These are phyloP conservation scores for Geoglossum glabrum DNA, from an alignment of 495 filamentous ascomycete genomes.

Conservation along the genomic window DNA sequence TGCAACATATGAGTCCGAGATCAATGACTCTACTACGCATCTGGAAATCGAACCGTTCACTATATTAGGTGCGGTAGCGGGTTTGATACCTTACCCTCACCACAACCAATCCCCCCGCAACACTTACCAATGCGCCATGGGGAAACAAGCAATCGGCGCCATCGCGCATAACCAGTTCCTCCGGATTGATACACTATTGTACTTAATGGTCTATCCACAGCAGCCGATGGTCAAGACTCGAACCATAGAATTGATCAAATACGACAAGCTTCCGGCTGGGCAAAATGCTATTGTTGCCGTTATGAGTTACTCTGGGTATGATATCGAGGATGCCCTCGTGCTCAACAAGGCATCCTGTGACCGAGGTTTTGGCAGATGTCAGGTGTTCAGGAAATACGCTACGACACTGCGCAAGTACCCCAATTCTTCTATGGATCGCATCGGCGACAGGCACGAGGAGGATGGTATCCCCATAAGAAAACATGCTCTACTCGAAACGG, in stretches of 20 bases:
- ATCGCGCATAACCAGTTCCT: slow-evolving; percentile 95
- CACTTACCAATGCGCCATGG: slow-evolving; percentile 99
- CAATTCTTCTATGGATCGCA: slow-evolving; percentile 55
- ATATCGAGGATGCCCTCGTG: slow-evolving; percentile 96
- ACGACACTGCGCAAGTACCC: slow-evolving; percentile 60
- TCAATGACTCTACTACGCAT: slow-evolving; percentile 60
- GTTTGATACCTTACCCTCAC: slow-evolving; percentile 92
- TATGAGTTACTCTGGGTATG: slow-evolving; percentile 98
- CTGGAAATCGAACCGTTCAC: slow-evolving; percentile 97
- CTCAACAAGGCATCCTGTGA: slow-evolving; percentile 90
- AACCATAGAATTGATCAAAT: slow-evolving; percentile 90
- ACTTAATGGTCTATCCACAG: slow-evolving; percentile 94
- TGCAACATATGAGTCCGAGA: slow-evolving; percentile 66
- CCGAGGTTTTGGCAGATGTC: slow-evolving; percentile 84
- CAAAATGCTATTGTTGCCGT: slow-evolving; percentile 95
- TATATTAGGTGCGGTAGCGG: slow-evolving; percentile 89
- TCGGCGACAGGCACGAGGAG: slow-evolving; percentile 39
- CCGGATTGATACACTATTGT: slow-evolving; percentile 85
- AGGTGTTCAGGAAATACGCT: slow-evolving; percentile 79
- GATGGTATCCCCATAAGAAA: slow-evolving; percentile 47
- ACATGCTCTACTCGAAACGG: slow-evolving; percentile 49
- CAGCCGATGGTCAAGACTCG: slow-evolving; percentile 93
- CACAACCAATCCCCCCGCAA: slow-evolving; percentile 99
- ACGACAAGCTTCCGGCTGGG: slow-evolving; percentile 90
- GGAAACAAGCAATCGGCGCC: slow-evolving; percentile 97